These are phyloP conservation scores for Xylaria sp. DNA, from an alignment of 2,329 filamentous ascomycete species.

Conservation along the genomic window DNA sequence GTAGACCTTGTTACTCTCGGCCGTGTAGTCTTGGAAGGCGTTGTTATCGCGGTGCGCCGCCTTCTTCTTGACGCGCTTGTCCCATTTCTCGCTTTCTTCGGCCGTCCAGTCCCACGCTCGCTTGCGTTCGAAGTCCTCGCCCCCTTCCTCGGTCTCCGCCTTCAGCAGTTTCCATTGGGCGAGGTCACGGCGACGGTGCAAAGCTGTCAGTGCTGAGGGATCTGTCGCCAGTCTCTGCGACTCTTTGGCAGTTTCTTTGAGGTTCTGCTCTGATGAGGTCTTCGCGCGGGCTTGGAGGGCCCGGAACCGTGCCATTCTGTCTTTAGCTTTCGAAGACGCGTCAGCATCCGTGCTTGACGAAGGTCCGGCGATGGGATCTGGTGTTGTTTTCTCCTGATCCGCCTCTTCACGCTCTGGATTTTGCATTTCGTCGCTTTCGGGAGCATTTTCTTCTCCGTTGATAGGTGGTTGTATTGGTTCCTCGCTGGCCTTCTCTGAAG, in stretches of 20 bases:
- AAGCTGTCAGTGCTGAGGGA: constrained; percentile 73
- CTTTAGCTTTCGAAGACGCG: constrained; percentile 55
- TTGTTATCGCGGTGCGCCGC: constrained; percentile 80
- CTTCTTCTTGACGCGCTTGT: constrained; percentile 87
- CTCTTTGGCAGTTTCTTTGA: constrained; percentile 84
- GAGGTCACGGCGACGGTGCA: constrained; percentile 86
- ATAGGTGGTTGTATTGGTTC: constrained; percentile 30
- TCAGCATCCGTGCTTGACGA: constrained; percentile 24
- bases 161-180: constrained; percentile 93
- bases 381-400: background rate
- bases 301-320: constrained; percentile 83
- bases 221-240: constrained; percentile 80
- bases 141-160: constrained; percentile 82
- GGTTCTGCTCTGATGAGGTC: constrained; percentile 72
- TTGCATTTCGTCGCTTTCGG: constrained; percentile 24
- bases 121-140: constrained; percentile 96
- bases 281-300: constrained; percentile 83
- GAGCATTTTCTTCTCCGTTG: constrained; percentile 31
- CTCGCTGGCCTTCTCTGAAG: constrained; percentile 29
- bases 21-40: constrained; percentile 86
- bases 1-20: constrained; percentile 91
- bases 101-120: constrained; percentile 98
- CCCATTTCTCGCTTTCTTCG: constrained; percentile 94
- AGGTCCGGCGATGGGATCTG: constrained; percentile 4
- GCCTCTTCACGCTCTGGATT: constrained; percentile 15